These are phyloP conservation scores for Exophiala mesophila DNA, from an alignment of 2,329 filamentous ascomycete species.

Conservation along the genomic window DNA sequence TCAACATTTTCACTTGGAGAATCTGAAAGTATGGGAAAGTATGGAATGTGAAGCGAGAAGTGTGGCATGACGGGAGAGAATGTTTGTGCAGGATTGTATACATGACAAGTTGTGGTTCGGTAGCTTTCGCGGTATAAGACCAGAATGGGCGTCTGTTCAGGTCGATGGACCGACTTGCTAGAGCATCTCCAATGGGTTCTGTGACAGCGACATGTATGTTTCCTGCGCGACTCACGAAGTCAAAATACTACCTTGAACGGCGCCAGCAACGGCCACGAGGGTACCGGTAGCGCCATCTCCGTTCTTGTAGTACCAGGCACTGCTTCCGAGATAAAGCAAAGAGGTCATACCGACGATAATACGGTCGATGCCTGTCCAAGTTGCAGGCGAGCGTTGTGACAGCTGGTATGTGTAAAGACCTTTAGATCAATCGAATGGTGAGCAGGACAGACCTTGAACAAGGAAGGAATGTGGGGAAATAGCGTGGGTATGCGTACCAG, in stretches of 20 bases:
- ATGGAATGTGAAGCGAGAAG: too few relatives aligned
- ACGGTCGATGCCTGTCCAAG: constrained; percentile 17
- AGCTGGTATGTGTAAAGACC: constrained; percentile 16
- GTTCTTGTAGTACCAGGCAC: constrained; percentile 27
- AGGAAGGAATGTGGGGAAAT: background rate
- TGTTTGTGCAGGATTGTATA: too few relatives aligned
- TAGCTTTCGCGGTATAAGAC: too few relatives aligned
- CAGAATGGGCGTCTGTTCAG: too few relatives aligned
- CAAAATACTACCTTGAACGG: constrained; percentile 23
- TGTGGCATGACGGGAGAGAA: too few relatives aligned
- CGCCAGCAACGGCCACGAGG: constrained; percentile 21
- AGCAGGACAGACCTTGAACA: background rate
- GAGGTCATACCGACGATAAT: constrained; percentile 23
- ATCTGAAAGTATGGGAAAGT: too few relatives aligned
- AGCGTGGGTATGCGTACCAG: background rate
- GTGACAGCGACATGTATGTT: too few relatives aligned
- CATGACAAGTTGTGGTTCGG: too few relatives aligned
- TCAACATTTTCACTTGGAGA: constrained; percentile 1
- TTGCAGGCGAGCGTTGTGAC: constrained; percentile 8
- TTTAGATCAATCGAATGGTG: background rate
- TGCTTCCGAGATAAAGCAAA: constrained; percentile 26
- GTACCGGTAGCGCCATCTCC: constrained; percentile 23
- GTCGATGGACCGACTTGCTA: too few relatives aligned
- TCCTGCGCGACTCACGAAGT: too few relatives aligned
- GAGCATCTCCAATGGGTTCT: too few relatives aligned